Conservation (phyloP, 768 basidiomycete genomes). For the Phylloporus rhodoxanthus region DNA sequence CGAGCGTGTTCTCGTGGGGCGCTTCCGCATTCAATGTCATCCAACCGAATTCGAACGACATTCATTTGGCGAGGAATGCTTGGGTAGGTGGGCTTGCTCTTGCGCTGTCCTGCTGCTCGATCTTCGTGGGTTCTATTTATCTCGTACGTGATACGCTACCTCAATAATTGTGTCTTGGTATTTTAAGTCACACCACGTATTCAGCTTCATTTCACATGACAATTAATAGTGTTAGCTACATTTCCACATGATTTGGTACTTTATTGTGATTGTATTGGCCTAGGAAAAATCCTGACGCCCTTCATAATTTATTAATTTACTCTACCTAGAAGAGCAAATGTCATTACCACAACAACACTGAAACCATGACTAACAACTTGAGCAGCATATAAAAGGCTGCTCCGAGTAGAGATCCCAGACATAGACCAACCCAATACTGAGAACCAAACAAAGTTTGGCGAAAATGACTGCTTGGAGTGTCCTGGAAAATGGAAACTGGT, state of each 20-base stretch:
- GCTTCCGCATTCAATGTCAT: background rate
- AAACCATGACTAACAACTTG: conserved; percentile 39
- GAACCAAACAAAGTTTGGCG: conserved; percentile 4
- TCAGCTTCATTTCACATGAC: too few relatives aligned
- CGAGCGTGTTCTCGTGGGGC: background rate
- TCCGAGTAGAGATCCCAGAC: conserved; percentile 57
- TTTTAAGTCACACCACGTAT: too few relatives aligned
- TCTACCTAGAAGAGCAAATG: conserved; percentile 9
- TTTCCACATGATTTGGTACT: too few relatives aligned
- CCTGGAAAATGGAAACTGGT: conserved; percentile 44
- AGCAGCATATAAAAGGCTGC: conserved; percentile 51
- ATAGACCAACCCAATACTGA: conserved; percentile 69
- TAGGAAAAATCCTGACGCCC: too few relatives aligned
- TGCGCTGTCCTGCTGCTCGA: background rate
- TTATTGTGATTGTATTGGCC: too few relatives aligned
- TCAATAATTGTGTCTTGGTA: too few relatives aligned
- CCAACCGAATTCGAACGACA: background rate
- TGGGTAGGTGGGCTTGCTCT: background rate
- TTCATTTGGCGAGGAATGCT: background rate
- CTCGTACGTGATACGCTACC: background rate
- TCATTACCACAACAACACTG: background rate
- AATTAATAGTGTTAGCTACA: too few relatives aligned
- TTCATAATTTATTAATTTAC: too few relatives aligned
- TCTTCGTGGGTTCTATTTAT: background rate
- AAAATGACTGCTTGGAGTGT: conserved; percentile 33